A percentile compares a stretch with the other conserved stretches of the same genome.
Evolutionary conservation across 139 green algal species (phyloP).

Genomic region (Dunaliella primolecta): DNA sequence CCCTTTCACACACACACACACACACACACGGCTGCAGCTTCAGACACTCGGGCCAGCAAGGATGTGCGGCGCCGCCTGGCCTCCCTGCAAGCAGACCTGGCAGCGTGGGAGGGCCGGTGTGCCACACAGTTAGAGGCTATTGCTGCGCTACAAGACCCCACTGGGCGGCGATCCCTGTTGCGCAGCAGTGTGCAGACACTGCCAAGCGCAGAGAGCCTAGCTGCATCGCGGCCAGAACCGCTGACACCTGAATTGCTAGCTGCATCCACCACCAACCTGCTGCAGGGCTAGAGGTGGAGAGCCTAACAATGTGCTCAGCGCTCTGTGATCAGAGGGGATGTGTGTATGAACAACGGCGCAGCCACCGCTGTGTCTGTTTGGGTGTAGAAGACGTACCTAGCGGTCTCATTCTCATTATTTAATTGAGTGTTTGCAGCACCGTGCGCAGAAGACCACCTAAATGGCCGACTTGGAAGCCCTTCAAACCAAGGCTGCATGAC

Average conservation of each 20-base stretch:
- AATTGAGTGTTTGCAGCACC: too few relatives aligned
- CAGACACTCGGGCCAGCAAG: neutral
- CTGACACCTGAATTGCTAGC: neutral
- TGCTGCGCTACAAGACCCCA: conserved; percentile 1
- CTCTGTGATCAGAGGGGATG: too few relatives aligned
- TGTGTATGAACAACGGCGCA: too few relatives aligned
- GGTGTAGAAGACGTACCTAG: too few relatives aligned
- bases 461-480: too few relatives aligned
- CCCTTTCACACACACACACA: neutral
- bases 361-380: too few relatives aligned
- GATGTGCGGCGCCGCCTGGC: neutral
- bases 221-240: neutral
- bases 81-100: neutral
- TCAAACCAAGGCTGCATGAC: too few relatives aligned
- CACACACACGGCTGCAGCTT: neutral
- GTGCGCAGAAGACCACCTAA: too few relatives aligned
- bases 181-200: neutral
- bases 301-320: too few relatives aligned
- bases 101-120: neutral
- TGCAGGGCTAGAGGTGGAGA: neutral
- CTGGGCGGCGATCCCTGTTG: neutral
- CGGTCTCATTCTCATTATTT: too few relatives aligned
- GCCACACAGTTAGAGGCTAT: conserved; percentile 3
- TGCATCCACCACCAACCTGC: neutral
- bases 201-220: neutral